Percentiles rank a stretch among this genome's conserved stretches.
Conservation (phyloP, 192 early-diverging fungal genomes). For the Backusella macrospora region DNA sequence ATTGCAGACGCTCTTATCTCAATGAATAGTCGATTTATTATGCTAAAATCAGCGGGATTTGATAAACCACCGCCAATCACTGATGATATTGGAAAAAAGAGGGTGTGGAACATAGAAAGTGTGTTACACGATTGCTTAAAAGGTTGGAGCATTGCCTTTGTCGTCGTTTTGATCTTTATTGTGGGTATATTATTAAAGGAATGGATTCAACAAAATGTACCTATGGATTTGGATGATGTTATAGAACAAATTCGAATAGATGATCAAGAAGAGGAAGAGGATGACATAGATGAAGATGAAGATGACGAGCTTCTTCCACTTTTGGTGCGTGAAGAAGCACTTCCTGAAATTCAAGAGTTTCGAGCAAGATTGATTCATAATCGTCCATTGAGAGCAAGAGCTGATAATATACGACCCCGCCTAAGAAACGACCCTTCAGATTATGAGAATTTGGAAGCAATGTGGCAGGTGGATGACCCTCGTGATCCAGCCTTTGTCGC, state of each 20-base stretch:
- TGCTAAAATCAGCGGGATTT: neutral
- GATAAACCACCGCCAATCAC: neutral
- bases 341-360: neutral
- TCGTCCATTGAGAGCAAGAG: neutral
- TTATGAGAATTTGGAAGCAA: conserved; percentile 1
- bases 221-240: conserved; percentile 24
- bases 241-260: neutral
- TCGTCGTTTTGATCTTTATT: conserved; percentile 79
- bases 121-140: conserved; percentile 76
- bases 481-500: neutral
- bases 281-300: neutral
- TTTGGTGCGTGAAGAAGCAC: neutral
- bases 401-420: neutral
- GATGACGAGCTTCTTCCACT: neutral
- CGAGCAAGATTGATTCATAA: neutral
- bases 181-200: conserved; percentile 81
- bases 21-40: neutral
- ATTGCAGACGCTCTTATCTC: conserved; percentile 46
- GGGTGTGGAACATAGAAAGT: conserved; percentile 35
- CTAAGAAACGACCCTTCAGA: conserved; percentile 1
- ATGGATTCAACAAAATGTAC: conserved; percentile 82
- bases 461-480: neutral
- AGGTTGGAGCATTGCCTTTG: conserved; percentile 78
- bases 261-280: neutral
- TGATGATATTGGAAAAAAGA: neutral